Base-by-base conservation (phyloP, 352 stramenopile genomes). In the Aphanomyces cochlioides region DNA sequence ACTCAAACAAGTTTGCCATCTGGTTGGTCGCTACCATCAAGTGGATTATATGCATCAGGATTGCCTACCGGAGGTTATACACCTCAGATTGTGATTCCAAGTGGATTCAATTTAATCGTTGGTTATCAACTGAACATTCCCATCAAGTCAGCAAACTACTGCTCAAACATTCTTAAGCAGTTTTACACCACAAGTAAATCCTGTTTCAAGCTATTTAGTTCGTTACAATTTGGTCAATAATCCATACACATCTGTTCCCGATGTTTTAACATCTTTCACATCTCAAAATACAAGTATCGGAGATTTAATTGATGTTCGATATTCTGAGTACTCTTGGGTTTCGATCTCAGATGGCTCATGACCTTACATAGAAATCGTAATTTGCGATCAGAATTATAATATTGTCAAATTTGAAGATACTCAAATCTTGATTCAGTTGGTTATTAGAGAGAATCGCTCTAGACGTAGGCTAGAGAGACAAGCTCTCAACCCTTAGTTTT, bases 21-120 rank as follows among this genome's bases (percentile, higher is more conserved):
- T 40, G 70, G 64, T 4, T 78, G 53, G 38, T 67, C 73, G 38
- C 50, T 56, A 56, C 73, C 73, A 17, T 13, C 65, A 54, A 74
- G 47, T 28, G 73, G 73, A 28, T 36, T 78, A 6, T 79, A 75
- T 19, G 15, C 69, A 73, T 28, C 28, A 28, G 28, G 45, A 57
- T 36, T 54, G 34, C 76, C 54, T 77, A 75, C 50, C 12, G 37
- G 13, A 40, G 7, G 6, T 43, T 61, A 40, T 3, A 61, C 54
- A 40, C 54, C 54, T 28, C 34, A n/a, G n/a, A n/a, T 61, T 40
- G n/a, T 40, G 7, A 41, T 61, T 39, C 54, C 54, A 21, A 13
- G 6, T 40, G 21, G 43, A 37, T 61, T 61, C n/a, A 37, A 4
- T 61, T 45, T 45, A n/a, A 5, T 61, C 1, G 10, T 61, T 41